Percentiles rank a stretch among this genome's conserved stretches.
Evolutionary conservation across 257 asterid species (phyloP).

Genomic region (Solanum chmielewskii): DNA sequence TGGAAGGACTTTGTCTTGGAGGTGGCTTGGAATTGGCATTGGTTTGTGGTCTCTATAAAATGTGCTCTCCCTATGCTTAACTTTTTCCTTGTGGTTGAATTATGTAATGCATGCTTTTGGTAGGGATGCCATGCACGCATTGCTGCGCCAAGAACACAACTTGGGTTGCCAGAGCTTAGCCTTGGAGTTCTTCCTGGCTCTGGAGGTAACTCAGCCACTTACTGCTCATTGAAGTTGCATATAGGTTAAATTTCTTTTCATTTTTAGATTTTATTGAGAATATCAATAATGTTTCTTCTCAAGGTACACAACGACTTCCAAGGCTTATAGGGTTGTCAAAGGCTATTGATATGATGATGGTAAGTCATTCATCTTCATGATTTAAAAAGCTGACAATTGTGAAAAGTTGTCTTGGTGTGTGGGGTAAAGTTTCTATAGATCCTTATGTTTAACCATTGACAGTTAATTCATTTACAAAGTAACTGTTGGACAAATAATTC

Average conservation of each 20-base stretch:
- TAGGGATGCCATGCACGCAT: constrained; percentile 96
- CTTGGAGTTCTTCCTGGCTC: constrained; percentile 93
- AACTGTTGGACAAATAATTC: neutral
- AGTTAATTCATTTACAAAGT: neutral
- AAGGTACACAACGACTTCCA: constrained; percentile 97
- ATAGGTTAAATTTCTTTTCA: neutral
- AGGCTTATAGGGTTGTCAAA: constrained; percentile 85
- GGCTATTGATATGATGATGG: constrained; percentile 88
- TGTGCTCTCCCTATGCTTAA: neutral
- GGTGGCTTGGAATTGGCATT: constrained; percentile 92
- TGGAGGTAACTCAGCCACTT: constrained; percentile 53
- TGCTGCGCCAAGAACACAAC: constrained; percentile 69
- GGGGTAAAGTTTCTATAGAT: neutral
- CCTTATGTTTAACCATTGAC: neutral
- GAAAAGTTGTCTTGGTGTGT: neutral
- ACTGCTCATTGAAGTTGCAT: neutral
- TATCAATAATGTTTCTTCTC: constrained; percentile 3
- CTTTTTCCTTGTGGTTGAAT: neutral
- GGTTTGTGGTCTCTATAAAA: constrained; percentile 38
- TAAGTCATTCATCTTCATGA: constrained; percentile 21
- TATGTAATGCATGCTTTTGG: constrained; percentile 3
- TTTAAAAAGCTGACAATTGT: neutral
- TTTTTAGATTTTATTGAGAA: neutral
- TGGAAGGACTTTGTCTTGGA: constrained; percentile 95
- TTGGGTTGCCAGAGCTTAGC: constrained; percentile 94